These are phyloP conservation scores for Monosporascus sp. DNA, from an alignment of 2,329 filamentous ascomycete genomes.

Conservation along the genomic window DNA sequence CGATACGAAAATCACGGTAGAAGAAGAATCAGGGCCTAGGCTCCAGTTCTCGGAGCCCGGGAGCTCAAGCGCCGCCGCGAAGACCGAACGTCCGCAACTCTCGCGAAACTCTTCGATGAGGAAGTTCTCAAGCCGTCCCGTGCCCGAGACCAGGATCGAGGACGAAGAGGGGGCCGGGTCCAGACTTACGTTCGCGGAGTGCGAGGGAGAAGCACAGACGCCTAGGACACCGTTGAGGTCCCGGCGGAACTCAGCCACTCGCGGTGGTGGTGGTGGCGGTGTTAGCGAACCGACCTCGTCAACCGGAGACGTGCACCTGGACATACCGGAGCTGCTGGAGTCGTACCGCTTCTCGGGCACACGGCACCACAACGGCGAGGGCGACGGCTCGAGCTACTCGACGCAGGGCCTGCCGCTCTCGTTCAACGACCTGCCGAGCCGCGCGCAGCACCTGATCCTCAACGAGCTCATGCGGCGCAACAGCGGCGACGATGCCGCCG, in stretches of 20 bases:
- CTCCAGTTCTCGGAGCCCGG: slow-evolving; percentile 66
- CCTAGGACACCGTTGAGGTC: slow-evolving; percentile 31
- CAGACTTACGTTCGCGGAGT: slow-evolving; percentile 58
- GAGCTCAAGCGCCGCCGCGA: slow-evolving; percentile 24
- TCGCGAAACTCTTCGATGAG: slow-evolving; percentile 45
- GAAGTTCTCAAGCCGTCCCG: slow-evolving; percentile 57
- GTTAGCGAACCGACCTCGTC: background rate
- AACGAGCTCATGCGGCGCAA: slow-evolving; percentile 75
- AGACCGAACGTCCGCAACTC: slow-evolving; percentile 28
- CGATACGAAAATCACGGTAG: slow-evolving; percentile 58
- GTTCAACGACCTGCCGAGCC: slow-evolving; percentile 81
- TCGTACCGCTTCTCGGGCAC: slow-evolving; percentile 27
- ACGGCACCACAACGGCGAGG: slow-evolving; percentile 7
- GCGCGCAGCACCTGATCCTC: slow-evolving; percentile 78
- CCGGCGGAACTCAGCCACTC: slow-evolving; percentile 31
- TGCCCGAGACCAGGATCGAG: slow-evolving; percentile 53
- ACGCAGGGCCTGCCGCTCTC: slow-evolving; percentile 63
- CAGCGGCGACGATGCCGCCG: slow-evolving; percentile 52
- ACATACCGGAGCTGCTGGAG: slow-evolving; percentile 39
- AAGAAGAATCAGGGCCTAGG: slow-evolving; percentile 60
- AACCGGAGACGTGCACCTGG: slow-evolving; percentile 28
- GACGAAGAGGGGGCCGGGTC: slow-evolving; percentile 53
- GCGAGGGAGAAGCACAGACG: slow-evolving; percentile 8
- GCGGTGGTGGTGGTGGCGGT: slow-evolving; percentile 2
- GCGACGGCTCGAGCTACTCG: slow-evolving; percentile 38